phyloP scores from a whole-genome alignment of 768 basidiomycete genomes.

The Phlegmacium glaucopus region DNA sequence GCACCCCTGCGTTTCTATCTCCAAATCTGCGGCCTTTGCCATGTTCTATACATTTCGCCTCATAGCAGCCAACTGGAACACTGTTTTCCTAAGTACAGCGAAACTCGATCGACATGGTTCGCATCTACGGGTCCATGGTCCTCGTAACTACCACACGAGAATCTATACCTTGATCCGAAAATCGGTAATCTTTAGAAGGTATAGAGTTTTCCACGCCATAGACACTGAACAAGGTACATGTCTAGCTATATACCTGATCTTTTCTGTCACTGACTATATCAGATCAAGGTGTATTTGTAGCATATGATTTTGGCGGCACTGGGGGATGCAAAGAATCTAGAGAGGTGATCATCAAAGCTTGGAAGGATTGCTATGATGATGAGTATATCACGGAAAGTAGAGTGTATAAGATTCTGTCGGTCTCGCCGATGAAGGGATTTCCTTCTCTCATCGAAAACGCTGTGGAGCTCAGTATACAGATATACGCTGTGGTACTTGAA shows the following conservation, averaged over 20 bases:
- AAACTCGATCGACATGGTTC: neutral
- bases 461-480: slow-evolving; percentile 15
- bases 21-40: neutral
- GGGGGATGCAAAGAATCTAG: slow-evolving; percentile 18
- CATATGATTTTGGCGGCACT: slow-evolving; percentile 21
- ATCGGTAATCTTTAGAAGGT: slow-evolving; percentile 18
- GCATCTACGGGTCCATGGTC: neutral
- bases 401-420: slow-evolving; percentile 12
- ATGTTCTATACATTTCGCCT: neutral
- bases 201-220: slow-evolving; percentile 26
- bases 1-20: slow-evolving; percentile 1
- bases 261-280: neutral
- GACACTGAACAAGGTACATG: slow-evolving; percentile 22
- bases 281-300: slow-evolving; percentile 29
- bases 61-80: neutral
- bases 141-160: slow-evolving; percentile 23
- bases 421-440: slow-evolving; percentile 10
- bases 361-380: slow-evolving; percentile 17
- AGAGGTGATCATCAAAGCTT: slow-evolving; percentile 28
- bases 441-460: slow-evolving; percentile 10
- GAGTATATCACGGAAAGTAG: slow-evolving; percentile 24
- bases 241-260: neutral
- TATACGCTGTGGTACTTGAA: slow-evolving; percentile 24
- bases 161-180: slow-evolving; percentile 27
- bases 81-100: neutral